phyloP scores from a whole-genome alignment of 2,329 filamentous ascomycete genomes.

The Chrysoporthe austroafricana region DNA sequence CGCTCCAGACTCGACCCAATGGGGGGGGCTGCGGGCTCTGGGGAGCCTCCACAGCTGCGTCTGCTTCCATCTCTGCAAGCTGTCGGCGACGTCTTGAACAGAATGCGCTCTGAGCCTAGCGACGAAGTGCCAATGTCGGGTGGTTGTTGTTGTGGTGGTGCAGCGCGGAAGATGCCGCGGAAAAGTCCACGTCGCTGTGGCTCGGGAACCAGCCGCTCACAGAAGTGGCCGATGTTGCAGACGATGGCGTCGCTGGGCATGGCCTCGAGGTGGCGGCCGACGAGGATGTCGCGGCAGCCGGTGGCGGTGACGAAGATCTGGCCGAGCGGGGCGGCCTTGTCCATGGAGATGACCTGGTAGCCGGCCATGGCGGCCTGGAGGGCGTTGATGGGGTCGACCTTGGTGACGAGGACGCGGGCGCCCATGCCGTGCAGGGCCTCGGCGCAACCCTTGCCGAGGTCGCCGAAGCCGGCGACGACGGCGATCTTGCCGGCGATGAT shows the following conservation, averaged over 20 bases:
- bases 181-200: too few relatives aligned
- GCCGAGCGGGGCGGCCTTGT: conserved; percentile 84
- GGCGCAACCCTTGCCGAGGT: conserved; percentile 98
- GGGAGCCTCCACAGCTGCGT: conserved; percentile 12
- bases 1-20: neutral
- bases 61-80: conserved; percentile 23
- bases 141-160: too few relatives aligned
- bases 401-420: conserved; percentile 93
- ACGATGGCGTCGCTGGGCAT: conserved; percentile 99
- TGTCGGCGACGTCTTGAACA: neutral
- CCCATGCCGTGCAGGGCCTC: conserved; percentile 96
- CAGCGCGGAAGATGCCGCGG: too few relatives aligned
- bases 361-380: conserved; percentile 98
- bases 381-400: conserved; percentile 99
- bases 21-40: conserved; percentile 30
- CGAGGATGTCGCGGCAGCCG: conserved; percentile 97
- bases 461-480: conserved; percentile 96
- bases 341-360: conserved; percentile 95
- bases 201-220: too few relatives aligned
- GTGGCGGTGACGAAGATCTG: conserved; percentile 99
- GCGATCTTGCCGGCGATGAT: conserved; percentile 99
- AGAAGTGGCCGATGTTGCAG: conserved; percentile 99
- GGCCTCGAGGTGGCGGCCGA: conserved; percentile 86
- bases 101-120: neutral
- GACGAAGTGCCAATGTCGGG: neutral